Base-by-base conservation (phyloP, 169 alveolate genomes). In the Cryptosporidium baileyi region DNA sequence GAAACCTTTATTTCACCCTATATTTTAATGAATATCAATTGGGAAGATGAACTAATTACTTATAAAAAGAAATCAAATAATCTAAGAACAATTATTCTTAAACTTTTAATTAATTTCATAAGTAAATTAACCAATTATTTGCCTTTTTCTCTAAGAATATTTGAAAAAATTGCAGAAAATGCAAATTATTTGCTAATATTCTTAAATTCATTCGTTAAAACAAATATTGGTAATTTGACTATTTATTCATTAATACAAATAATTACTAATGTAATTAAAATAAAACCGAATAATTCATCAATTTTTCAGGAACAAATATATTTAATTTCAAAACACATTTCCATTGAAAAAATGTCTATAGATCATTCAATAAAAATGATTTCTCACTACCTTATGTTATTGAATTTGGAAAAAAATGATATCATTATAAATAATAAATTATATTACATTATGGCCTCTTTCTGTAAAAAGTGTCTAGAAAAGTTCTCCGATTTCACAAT, bases 91-190 rank as follows among this genome's bases (percentile, higher is more conserved):
- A n/a, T 47, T 4, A 11, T 47, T 47, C 19, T 44, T n/a, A 65
- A 65, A 4, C n/a, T 51, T 3, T n/a, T 65, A 28, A 19, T 65
- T 65, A 45, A 34, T 11, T 65, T 65, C 47, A 19, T 65, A 2
- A 34, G 81, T 22, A 65, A 65, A 30, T 15, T 51, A 19, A 28
- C 47, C n/a, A 38, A 15, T 26, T 65, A 44, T 32, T 65, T 65
- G 47, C 81, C 81, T 7, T 26, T 47, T 47, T 65, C 81, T 3
- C 9, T 62, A 2, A 11, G 6, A 5, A 28, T 65, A 44, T 65
- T 65, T 60, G 28, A 36, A 32, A 65, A 47, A 47, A 0, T 65
- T 26, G 60, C 81, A 11, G 63, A 51, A 2, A 44, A 65, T 32
- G 19, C 13, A 3, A 34, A 30, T 17, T 5, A 47, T 47, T 47